phyloP scores from a whole-genome alignment of 2,329 filamentous ascomycete genomes.

The Aureobasidium sp. region DNA sequence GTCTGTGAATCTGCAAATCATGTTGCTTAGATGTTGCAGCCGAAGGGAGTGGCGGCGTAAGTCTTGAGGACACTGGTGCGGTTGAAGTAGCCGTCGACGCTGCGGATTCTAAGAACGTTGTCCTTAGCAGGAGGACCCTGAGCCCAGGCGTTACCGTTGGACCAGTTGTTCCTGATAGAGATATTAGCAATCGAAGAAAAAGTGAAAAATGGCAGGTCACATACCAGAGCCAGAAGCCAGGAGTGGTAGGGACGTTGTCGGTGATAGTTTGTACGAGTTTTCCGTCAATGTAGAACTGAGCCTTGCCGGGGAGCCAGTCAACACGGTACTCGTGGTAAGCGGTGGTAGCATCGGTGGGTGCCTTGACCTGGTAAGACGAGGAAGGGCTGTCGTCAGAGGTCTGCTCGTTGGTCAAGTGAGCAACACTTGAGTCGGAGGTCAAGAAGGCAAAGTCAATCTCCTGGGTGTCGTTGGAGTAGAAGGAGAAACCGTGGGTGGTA shows the following conservation, averaged over 20 bases:
- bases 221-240: conserved; percentile 53
- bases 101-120: conserved; percentile 58
- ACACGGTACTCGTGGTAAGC: conserved; percentile 75
- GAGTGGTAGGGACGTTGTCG: conserved; percentile 41
- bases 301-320: conserved; percentile 58
- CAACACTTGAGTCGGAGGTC: conserved; percentile 1
- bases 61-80: background rate
- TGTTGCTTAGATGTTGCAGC: background rate
- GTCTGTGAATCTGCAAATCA: background rate
- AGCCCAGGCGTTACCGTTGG: conserved; percentile 63
- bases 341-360: conserved; percentile 55
- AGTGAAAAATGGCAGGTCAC: too few relatives aligned
- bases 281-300: conserved; percentile 65
- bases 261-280: conserved; percentile 50
- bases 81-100: conserved; percentile 38
- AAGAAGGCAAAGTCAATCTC: conserved; percentile 67
- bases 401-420: conserved; percentile 50
- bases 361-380: conserved; percentile 55
- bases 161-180: conserved; percentile 58
- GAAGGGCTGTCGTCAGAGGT: conserved; percentile 55
- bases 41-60: background rate
- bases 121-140: conserved; percentile 60
- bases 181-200: too few relatives aligned
- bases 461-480: conserved; percentile 72
- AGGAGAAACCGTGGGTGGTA: conserved; percentile 74